Evolutionary conservation across 176 grass and related monocot genomes (phyloP).

Genomic region (Luzula sylvatica): DNA sequence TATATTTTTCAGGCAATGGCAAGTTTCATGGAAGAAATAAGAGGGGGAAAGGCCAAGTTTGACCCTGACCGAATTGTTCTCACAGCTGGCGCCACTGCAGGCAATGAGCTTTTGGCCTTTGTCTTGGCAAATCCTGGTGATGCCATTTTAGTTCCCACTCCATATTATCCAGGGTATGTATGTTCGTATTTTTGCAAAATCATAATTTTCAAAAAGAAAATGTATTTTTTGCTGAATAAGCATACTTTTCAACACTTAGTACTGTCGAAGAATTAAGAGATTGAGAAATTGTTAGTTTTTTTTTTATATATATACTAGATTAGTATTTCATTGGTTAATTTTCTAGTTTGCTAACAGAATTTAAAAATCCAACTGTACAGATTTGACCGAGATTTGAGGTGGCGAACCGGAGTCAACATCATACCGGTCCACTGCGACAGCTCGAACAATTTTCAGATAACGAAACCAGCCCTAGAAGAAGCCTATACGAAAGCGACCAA

Average conservation of each 20-base stretch:
- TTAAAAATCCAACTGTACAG: constrained; percentile 11
- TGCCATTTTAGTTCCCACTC: constrained; percentile 65
- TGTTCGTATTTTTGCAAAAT: not conserved
- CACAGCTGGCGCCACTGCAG: constrained; percentile 74
- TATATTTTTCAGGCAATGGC: constrained; percentile 56
- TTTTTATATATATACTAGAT: too few species aligned
- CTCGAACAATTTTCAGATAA: constrained; percentile 59
- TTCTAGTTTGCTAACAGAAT: constrained; percentile 1
- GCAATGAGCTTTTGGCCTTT: constrained; percentile 76
- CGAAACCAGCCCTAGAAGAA: constrained; percentile 39
- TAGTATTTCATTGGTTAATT: too few species aligned
- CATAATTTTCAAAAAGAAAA: not conserved
- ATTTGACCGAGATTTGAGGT: constrained; percentile 69
- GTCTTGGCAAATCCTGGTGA: constrained; percentile 67
- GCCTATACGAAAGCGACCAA: constrained; percentile 31
- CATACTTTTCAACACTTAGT: not conserved
- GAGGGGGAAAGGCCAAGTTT: constrained; percentile 56
- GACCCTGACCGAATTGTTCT: constrained; percentile 67
- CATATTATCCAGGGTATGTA: constrained; percentile 81
- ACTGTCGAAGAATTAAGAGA: not conserved
- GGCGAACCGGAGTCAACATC: constrained; percentile 78
- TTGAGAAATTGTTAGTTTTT: not conserved
- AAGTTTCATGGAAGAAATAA: constrained; percentile 72
- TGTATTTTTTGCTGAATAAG: not conserved
- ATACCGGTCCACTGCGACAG: constrained; percentile 71